Evolutionary conservation across 805 yeast genomes (phyloP), one percentile per base, ranked within the genome.

Genomic region (Yamadazyma olivae): DNA sequence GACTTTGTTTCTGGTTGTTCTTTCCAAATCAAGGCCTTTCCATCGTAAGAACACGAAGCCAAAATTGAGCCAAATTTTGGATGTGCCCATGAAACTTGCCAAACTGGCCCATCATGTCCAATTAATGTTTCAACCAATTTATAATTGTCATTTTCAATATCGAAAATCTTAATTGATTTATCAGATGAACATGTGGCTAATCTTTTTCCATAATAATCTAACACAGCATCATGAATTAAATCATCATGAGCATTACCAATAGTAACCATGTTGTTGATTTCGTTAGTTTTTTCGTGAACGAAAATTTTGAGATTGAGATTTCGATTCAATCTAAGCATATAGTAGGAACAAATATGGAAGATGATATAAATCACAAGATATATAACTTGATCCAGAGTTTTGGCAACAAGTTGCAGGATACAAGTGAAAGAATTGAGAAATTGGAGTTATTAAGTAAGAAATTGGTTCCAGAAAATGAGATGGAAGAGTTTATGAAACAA

Each of bases 51-150:
- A 50, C 95, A 87, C 17, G 95, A 83, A 1, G 99, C 99, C 46
- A 93, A 71, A 45, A 91, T 87, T 10, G 88, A 83, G 26, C 99
- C 99, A 56, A 91, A 93, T 60, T 91, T 91, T 21, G 99, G 99
- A 58, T 93, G 99, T 3, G 98, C 98, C 99, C 99, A 93, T 36
- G 87, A 79, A 15, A 89, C 95, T 65, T 91, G 96, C 99, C 99
- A 93, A 32, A 93, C 97, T 9, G 99, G 98, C 22, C 98, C 99
- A 44, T 89, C 96, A 61, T 93, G 99, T 25, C 95, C 97, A 32
- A 77, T 71, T 45, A 93, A 69, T 1, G 98, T 90, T 48, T 89
- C 96, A 14, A 83, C 73, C 34, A 89, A 70, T 55, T 75, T 83
- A 60, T 88, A 91, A 52, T 71, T 77, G 30, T 87, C 95, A 25